A percentile compares a stretch with the other conserved stretches of the same genome.
Evolutionary conservation across 306 rosid species (phyloP).

Genomic region (Neltuma alba): DNA sequence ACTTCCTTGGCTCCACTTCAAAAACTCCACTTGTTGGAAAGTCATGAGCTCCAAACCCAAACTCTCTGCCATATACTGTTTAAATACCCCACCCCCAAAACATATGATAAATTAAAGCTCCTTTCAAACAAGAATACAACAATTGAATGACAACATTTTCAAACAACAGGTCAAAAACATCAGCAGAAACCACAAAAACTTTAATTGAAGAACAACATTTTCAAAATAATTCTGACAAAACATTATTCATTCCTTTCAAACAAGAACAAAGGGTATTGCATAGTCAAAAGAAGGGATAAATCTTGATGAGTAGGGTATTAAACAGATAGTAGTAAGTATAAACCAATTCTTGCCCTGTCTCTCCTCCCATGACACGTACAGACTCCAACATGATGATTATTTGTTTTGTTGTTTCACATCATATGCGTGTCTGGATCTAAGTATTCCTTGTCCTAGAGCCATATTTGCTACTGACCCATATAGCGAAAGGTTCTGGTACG

Average conservation of each 20-base stretch:
- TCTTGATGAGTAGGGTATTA: not conserved
- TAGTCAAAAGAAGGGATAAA: slow-evolving; percentile 17
- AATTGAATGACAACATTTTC: not conserved
- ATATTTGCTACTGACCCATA: not conserved
- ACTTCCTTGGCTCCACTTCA: slow-evolving; percentile 87
- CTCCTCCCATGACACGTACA: not conserved
- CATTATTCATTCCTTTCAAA: not conserved
- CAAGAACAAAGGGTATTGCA: not conserved
- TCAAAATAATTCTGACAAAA: not conserved
- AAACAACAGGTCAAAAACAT: not conserved
- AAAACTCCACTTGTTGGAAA: slow-evolving; percentile 94
- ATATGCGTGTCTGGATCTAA: not conserved
- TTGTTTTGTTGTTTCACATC: not conserved
- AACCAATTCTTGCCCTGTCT: not conserved
- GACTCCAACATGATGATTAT: slow-evolving; percentile 6
- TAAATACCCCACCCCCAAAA: slow-evolving; percentile 1
- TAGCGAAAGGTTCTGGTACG: not conserved
- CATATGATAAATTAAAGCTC: not conserved
- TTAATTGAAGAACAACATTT: not conserved
- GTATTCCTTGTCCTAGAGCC: not conserved
- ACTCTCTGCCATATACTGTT: slow-evolving; percentile 92
- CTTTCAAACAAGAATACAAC: slow-evolving; percentile 8
- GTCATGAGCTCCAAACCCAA: slow-evolving; percentile 96
- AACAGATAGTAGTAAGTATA: slow-evolving; percentile 5
- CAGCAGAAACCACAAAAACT: not conserved